Evolutionary conservation across 371 early-diverging fungal species (phyloP), one percentile per base, ranked within the genome.

Genomic region (Coemansia sp.): DNA sequence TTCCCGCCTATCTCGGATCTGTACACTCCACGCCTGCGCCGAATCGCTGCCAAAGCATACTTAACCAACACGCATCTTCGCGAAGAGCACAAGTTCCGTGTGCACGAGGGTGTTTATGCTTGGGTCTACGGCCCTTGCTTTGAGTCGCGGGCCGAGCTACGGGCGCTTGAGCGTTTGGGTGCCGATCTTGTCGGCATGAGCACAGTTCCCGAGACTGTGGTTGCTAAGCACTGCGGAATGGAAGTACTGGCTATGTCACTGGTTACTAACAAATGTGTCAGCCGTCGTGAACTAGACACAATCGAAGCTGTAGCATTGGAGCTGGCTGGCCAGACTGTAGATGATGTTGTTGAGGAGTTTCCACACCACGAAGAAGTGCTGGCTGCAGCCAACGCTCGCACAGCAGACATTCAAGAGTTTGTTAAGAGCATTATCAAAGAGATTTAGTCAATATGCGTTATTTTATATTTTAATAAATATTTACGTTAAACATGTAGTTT

Each of bases 141-240:
- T 72, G 98, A 97, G 80, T 91, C 94, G 39, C 85, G 92, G 65
- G 92, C 94, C 9, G 97, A 97, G 79, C 89, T 91, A 62, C 85
- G 96, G 15, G 87, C 87, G 70, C 82, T 97, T 65, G 82, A 82
- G 39, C 58, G 70, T 0, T 72, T 88, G 61, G 95, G 94, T 53
- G 96, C 88, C 23, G 97, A 96, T 82, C 87, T 87, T 17, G 97
- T 94, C 11, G 97, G 97, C 41, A 97, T 97, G 97, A 91, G 91
- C 51, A 96, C 97, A n/a, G 88, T 94, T 2, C 96, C 96, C 15
- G 97, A 97, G 80, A 90, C 92, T n/a, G 80, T 95, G n/a, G 87
- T 92, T 39, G 97, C 96, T 15, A 87, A 90, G 60, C 97, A 97
- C 82, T 88, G 90, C 32, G 95, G 94, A 13, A 85, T 97, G 71